Conservation (phyloP, 352 stramenopile genomes). For the Pythium sp. region DNA sequence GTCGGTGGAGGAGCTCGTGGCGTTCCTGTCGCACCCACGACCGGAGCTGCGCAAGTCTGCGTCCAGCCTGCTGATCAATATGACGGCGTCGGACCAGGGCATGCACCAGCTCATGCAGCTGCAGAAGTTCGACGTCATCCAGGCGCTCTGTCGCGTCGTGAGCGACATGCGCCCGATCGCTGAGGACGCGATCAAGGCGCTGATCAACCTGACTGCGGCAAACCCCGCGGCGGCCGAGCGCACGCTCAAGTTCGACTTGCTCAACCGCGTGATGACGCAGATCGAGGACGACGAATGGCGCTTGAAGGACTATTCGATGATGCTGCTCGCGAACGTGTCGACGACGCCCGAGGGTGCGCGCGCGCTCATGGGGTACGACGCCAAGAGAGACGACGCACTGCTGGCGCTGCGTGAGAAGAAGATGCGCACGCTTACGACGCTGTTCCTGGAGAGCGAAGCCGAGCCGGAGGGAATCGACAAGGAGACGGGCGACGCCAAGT, state of each 20-base stretch:
- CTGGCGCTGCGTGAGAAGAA: slow-evolving; percentile 74
- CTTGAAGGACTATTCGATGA: slow-evolving; percentile 85
- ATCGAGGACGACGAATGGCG: slow-evolving; percentile 80
- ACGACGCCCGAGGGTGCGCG: slow-evolving; percentile 66
- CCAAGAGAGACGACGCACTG: slow-evolving; percentile 38
- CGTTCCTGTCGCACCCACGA: slow-evolving; percentile 78
- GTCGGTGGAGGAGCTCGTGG: slow-evolving; percentile 81
- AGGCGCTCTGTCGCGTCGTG: slow-evolving; percentile 76
- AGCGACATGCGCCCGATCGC: slow-evolving; percentile 83
- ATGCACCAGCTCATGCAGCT: slow-evolving; percentile 77
- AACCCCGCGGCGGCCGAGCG: slow-evolving; percentile 67
- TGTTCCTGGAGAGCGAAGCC: slow-evolving; percentile 69
- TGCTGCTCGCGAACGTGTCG: slow-evolving; percentile 83
- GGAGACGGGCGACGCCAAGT: slow-evolving; percentile 71
- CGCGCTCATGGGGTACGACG: slow-evolving; percentile 62
- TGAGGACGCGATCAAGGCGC: slow-evolving; percentile 82
- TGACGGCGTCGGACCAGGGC: slow-evolving; percentile 80
- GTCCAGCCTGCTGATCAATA: slow-evolving; percentile 75
- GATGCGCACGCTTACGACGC: slow-evolving; percentile 69
- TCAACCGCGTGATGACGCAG: slow-evolving; percentile 87
- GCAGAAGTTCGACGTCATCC: slow-evolving; percentile 66
- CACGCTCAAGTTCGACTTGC: slow-evolving; percentile 71
- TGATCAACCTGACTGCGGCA: slow-evolving; percentile 83
- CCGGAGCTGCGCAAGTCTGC: slow-evolving; percentile 83
- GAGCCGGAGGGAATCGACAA: slow-evolving; percentile 75